Evolutionary conservation across 345 rosid species (phyloP), one percentile per base, ranked within the genome.

Genomic region (Jatropha curcas): DNA sequence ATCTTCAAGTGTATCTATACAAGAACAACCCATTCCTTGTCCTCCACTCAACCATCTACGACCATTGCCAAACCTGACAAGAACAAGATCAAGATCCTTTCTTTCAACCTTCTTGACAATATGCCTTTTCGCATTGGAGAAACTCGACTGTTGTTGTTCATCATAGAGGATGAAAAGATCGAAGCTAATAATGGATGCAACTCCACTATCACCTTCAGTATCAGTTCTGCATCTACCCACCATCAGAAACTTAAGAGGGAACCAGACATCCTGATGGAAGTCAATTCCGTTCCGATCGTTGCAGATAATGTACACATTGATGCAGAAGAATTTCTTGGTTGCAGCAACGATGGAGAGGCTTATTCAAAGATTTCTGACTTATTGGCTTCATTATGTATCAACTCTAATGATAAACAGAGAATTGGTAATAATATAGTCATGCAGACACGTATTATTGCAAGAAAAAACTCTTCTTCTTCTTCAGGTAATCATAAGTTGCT

Each of bases 331-430:
- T 65, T 65, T 46, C 69, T 65, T 25, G 69, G 55, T 45, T 43
- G 37, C 2, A 33, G 13, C 51, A 65, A n/a, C 17, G 35, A 65
- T 27, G 55, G 27, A 5, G 69, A 65, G 30, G 69, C 69, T 24
- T 65, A 45, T 27, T 65, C 69, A 22, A 65, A 45, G 35, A 65
- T 65, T 65, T 43, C 68, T 41, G 20, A 51, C 28, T 41, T 65
- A 24, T 19, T 65, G 7, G 35, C 33, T 65, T 45, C 37, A 43
- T 65, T 45, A 19, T 24, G 16, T 45, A 65, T 65, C 35, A 65
- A 65, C 24, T 11, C 37, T 9, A 25, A 14, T 45, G 69, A 65
- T 46, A 65, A 65, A 25, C 25, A 45, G 20, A 27, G 4, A 22
- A 65, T 65, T 46, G 55, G 69, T 31, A 25, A 45, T 45, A 65